These are phyloP conservation scores for Saccharomycopsis capsularis DNA, from an alignment of 805 yeast genomes.

Conservation along the genomic window DNA sequence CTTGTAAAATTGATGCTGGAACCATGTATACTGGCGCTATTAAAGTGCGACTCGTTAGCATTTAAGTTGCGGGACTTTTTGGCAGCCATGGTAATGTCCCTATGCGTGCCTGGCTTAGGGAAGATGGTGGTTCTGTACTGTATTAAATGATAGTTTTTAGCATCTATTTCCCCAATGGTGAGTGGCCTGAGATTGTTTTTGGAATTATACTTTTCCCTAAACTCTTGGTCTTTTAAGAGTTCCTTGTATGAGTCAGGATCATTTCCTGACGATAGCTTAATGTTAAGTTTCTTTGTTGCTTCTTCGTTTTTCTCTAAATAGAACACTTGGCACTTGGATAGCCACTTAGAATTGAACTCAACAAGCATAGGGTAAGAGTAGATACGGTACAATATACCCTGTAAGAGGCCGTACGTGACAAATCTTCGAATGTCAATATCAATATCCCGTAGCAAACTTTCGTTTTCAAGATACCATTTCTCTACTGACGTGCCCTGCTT, in stretches of 20 bases:
- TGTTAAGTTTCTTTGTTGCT: not conserved
- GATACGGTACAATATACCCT: slow-evolving; percentile 77
- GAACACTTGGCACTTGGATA: slow-evolving; percentile 14
- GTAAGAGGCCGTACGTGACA: slow-evolving; percentile 76
- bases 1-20: not conserved
- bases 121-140: slow-evolving; percentile 11
- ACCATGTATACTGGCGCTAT: not conserved
- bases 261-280: not conserved
- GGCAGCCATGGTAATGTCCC: not conserved
- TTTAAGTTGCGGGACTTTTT: not conserved
- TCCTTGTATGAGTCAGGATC: slow-evolving; percentile 1
- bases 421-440: slow-evolving; percentile 80
- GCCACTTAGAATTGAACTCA: slow-evolving; percentile 27
- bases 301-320: slow-evolving; percentile 13
- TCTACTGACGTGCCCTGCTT: slow-evolving; percentile 71
- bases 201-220: slow-evolving; percentile 5
- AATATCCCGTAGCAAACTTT: slow-evolving; percentile 36
- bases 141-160: slow-evolving; percentile 1
- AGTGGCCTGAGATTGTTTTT: slow-evolving; percentile 11
- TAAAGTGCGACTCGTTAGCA: not conserved
- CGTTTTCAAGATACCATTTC: slow-evolving; percentile 75
- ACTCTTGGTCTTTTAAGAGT: slow-evolving; percentile 7
- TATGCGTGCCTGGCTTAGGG: slow-evolving; percentile 16
- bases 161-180: slow-evolving; percentile 1
- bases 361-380: slow-evolving; percentile 63